Base-by-base conservation (phyloP, 306 rosid species). In the Cucurbita maxima region DNA sequence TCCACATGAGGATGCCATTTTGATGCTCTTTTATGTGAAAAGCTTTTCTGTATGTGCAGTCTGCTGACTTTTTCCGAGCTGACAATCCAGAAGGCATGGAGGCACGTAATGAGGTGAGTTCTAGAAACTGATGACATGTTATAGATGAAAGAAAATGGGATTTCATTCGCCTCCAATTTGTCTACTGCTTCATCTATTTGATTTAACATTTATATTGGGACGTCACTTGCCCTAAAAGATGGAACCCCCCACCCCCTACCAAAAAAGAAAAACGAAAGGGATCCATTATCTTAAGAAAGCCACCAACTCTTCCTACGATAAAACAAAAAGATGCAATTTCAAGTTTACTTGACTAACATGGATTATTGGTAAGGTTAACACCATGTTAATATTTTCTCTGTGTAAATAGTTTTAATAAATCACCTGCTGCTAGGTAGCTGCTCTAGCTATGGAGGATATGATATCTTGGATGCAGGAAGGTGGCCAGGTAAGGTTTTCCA, bases 361-460 rank as follows among this genome's bases (percentile, higher is more conserved):
- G 82, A 77, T 36, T 69, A 71, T 58, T 75, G 75, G 79, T 79
- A 72, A 83, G 74, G 86, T 92, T 84, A 82, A 87, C 91, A 53
- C 91, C 82, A 74, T 54, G 79, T 86, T 87, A 81, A 82, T 74
- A 81, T 73, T 87, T 84, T 85, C 61, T 86, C 84, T 85, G 81
- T 91, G 89, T 79, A 85, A 84, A 84, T 91, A 88, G 95, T 91
- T 88, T 88, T 94, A 91, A 91, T 94, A 80, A 88, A 86, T 91
- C 89, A 84, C 92, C 79, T 91, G 97, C 95, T 86, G 84, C 92
- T 88, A 94, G 99, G 97, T 94, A 91, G 99, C 97, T 76, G 99
- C 99, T 56, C 75, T 94, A 85, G 99, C 99, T 75, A 89, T 94
- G 82, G 99, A 94, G 86, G 99, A 94, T 79, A 94, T 94, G 99